Evolutionary conservation across 2,329 filamentous ascomycete species (phyloP), one percentile per base, ranked within the genome.

Genomic region (Emmonsiellopsis sp.): DNA sequence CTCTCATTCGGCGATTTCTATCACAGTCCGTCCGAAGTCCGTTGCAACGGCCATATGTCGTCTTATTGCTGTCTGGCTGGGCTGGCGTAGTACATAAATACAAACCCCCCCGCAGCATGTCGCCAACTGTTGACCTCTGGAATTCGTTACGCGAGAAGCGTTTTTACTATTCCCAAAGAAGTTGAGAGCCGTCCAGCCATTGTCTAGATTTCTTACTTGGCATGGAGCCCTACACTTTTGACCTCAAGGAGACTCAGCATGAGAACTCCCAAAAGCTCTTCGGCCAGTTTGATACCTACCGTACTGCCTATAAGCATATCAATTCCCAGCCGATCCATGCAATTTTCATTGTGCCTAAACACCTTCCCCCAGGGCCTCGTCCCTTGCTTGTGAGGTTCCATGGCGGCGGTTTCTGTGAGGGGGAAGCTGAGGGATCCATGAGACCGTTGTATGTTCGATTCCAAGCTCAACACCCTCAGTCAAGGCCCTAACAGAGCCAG

Each of bases 201-300:
- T n/a, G 27, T 9, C 27, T 46, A 14, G 14, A 33, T 14, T 33
- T 31, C 31, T n/a, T 27, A 27, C 21, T 27, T 27, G 10, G 9
- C 31, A 46, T 46, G 43, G 43, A 46, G 14, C 43, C 43, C 43
- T 46, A 17, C 31, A 14, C 21, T n/a, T n/a, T 46, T 33, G 6
- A 34, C n/a, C 43, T 31, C 5, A 27, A 27, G 21, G 43, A 46
- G 31, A 17, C 31, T n/a, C 43, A 34, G 31, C 14, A 11, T 14
- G 43, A 46, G 14, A 46, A 46, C 43, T 46, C 43, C n/a, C 43
- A 46, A 31, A 46, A 46, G 13, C 43, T 46, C 43, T n/a, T 46
- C 27, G 10, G 10, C 43, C 43, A 34, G 27, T 46, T 46, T 31
- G 43, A 46, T 31, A 4, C 14, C 31, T 34, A 46, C 43, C 13